These are phyloP conservation scores for Ustilago esculenta DNA, from an alignment of 1,284 basidiomycete species.

Conservation along the genomic window DNA sequence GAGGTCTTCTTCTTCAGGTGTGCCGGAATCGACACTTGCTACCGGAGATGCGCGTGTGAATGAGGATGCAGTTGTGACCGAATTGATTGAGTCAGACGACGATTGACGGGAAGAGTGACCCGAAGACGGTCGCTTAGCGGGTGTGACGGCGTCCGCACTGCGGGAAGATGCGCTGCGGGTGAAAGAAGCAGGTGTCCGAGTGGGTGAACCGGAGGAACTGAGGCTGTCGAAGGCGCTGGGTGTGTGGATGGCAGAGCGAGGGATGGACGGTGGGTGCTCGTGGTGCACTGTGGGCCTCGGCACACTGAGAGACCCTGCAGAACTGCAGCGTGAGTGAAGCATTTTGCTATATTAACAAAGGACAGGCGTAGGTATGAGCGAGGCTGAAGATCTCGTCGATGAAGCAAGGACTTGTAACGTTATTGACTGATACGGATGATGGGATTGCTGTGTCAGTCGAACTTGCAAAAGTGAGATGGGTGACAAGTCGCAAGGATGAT, in stretches of 20 bases:
- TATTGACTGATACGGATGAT: too few species aligned
- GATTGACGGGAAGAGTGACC: conserved; percentile 36
- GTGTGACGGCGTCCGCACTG: conserved; percentile 1
- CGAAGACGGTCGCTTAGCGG: conserved; percentile 18
- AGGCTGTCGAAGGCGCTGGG: not conserved
- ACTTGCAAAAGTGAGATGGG: too few species aligned
- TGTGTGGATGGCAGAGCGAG: conserved; percentile 4
- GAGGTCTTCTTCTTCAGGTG: conserved; percentile 18
- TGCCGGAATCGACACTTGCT: conserved; percentile 4
- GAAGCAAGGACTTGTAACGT: too few species aligned
- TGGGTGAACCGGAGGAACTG: not conserved
- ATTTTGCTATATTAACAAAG: too few species aligned
- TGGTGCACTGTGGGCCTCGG: conserved; percentile 22
- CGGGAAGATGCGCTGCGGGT: conserved; percentile 24
- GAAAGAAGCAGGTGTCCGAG: conserved; percentile 27
- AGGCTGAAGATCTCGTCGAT: not conserved
- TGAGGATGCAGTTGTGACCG: conserved; percentile 14
- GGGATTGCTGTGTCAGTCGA: too few species aligned
- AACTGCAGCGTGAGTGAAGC: conserved; percentile 15
- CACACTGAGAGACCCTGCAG: not conserved
- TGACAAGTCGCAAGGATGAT: too few species aligned
- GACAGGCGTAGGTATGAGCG: not conserved
- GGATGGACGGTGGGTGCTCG: conserved; percentile 27
- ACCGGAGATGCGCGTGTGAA: conserved; percentile 9
- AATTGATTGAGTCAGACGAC: conserved; percentile 33